Base-by-base conservation (phyloP, 352 stramenopile species). In the Phytophthora niederhauseri region DNA sequence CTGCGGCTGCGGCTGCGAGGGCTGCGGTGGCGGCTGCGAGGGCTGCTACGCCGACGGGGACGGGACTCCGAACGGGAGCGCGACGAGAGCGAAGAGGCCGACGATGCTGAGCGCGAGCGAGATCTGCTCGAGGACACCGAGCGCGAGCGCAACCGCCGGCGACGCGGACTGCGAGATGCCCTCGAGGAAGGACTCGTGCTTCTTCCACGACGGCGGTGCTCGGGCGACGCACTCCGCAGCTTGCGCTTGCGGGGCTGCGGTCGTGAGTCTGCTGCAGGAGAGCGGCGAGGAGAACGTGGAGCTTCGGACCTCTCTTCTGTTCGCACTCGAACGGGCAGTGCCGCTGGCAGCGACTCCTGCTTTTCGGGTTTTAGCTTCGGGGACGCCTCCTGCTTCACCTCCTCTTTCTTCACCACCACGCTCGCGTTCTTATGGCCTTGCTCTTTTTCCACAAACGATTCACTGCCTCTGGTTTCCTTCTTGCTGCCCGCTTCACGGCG, bases 61-160 rank as follows among this genome's bases (percentile, higher is more conserved):
- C 61, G 54, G n/a, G 63, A 77, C 2, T 59, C 24, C 22, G 71
- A 82, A 34, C 64, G 34, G 6, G 79, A 90, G 28, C 61, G 66
- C 55, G 71, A 74, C 19, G 54, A 66, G 61, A 15, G 50, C 4
- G 70, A 76, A n/a, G 70, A 77, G 24, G 15, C 7, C 9, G 70
- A 77, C 11, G 60, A 57, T 15, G 9, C 34, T n/a, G 65, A 77
- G 17, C 76, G 62, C 14, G 65, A 77, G 6, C 75, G 61, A 9
- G 66, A 78, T 58, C 66, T 70, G 6, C 55, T 24, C 2, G 60
- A 64, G 11, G 64, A 76, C 34, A 64, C 14, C 15, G 64, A 85
- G 14, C 57, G 70, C 14, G 73, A 82, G 15, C 48, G 68, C 17
- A 65, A 34, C 28, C 70, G 73, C 7, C 72, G 66, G 4, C 62